phyloP scores from a whole-genome alignment of 1,284 basidiomycete species.

The Limonomyces culmigenus region DNA sequence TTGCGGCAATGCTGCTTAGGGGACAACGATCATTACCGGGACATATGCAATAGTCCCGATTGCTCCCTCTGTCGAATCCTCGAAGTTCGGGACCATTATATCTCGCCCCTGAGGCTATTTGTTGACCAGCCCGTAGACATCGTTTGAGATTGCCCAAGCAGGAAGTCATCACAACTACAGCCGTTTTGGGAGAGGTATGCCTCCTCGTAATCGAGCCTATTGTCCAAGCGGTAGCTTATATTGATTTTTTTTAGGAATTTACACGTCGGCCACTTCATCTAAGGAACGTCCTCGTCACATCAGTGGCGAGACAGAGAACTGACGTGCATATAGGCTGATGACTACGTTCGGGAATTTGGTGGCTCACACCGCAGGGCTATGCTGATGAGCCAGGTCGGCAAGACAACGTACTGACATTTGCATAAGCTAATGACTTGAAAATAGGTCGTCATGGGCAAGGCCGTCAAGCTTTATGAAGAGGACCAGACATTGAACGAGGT shows the following conservation, averaged over 20 bases:
- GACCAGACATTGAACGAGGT: neutral
- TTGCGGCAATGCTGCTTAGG: neutral
- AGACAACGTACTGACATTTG: no score
- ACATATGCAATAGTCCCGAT: neutral
- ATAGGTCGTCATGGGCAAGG: conserved; percentile 1
- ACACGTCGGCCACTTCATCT: conserved; percentile 1
- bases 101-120: no score
- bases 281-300: no score
- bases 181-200: conserved; percentile 1
- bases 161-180: neutral
- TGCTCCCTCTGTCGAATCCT: neutral
- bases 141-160: no score
- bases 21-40: neutral
- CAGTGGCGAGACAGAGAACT: no score
- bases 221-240: no score
- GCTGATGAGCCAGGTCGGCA: no score
- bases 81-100: no score
- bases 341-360: neutral
- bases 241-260: no score
- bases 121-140: no score
- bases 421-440: no score
- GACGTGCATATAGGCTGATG: neutral
- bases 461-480: neutral
- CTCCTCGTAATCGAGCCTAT: no score
- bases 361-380: neutral